Conservation (phyloP, 2,329 filamentous ascomycete genomes). For the Colletotrichum orchidophilum region DNA sequence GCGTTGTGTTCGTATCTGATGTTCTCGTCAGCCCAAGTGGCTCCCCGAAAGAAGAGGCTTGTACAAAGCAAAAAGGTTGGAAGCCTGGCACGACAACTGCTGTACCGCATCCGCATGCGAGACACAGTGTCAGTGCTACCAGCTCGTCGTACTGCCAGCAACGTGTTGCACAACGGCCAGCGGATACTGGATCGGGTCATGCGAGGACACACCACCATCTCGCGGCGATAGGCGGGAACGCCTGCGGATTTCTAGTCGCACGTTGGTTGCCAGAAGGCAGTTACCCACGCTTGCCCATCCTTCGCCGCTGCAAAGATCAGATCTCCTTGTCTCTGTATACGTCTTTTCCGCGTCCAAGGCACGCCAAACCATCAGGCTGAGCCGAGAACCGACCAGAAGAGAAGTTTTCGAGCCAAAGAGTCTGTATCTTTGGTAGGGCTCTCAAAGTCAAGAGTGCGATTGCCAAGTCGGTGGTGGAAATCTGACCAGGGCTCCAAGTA, state of each 20-base stretch:
- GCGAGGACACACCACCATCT: slow-evolving; percentile 45
- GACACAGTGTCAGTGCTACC: slow-evolving; percentile 43
- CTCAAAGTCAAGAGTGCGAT: not conserved
- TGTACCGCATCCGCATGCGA: slow-evolving; percentile 49
- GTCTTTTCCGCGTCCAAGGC: not conserved
- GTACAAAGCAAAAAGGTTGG: slow-evolving; percentile 38
- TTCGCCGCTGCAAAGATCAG: not conserved
- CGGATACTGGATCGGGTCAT: slow-evolving; percentile 51
- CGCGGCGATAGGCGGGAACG: slow-evolving; percentile 45
- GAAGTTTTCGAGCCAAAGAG: not conserved
- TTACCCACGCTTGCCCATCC: slow-evolving; percentile 43
- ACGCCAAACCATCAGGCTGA: not conserved
- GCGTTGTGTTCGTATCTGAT: slow-evolving; percentile 66
- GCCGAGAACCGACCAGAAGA: not conserved
- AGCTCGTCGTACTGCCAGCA: slow-evolving; percentile 56
- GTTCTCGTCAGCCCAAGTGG: slow-evolving; percentile 39
- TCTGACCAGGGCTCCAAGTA: slow-evolving; percentile 4
- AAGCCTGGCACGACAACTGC: slow-evolving; percentile 46
- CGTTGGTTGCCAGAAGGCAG: slow-evolving; percentile 45
- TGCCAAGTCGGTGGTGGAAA: not conserved
- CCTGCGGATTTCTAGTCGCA: slow-evolving; percentile 46
- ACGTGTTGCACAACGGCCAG: slow-evolving; percentile 53
- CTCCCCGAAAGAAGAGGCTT: slow-evolving; percentile 17
- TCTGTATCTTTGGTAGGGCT: slow-evolving; percentile 5
- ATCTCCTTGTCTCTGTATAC: slow-evolving; percentile 12